Evolutionary conservation across 2,329 filamentous ascomycete genomes (phyloP), one percentile per base, ranked within the genome.

Genomic region (Ceratocystis lukuohia): DNA sequence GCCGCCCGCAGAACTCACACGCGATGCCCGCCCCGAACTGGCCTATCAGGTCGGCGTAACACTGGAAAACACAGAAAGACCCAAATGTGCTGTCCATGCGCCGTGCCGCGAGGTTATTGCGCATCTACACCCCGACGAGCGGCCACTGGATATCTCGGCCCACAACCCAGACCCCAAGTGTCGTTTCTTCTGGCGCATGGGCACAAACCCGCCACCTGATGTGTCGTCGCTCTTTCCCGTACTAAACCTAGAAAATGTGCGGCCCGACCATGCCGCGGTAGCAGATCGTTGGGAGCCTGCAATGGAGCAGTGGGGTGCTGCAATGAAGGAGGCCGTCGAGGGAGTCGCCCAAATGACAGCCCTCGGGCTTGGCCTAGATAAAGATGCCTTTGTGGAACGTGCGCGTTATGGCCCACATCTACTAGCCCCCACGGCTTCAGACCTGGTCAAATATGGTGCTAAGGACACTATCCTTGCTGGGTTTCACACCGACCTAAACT

Each of bases 401-500:
- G 82, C 79, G 30, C 76, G 77, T 69, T 84, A 84, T 69, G 82
- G 82, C n/a, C 82, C 83, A 2, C 83, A 85, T 70, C 79, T 85
- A 59, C 80, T 85, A 17, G 83, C 83, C 0, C 83, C 83, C 0
- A 85, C 83, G 1, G 82, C 83, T 0, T 84, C 82, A 0, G 81
- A 85, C 71, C 78, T 85, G 12, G 65, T 69, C 12, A 82, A 79
- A 67, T 83, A 84, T 74, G 80, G 80, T 61, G 61, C 73, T 2
- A 75, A 77, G 63, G 78, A 84, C 75, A 85, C 82, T 62, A 84
- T 85, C 71, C 79, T 85, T 17, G 83, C 83, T 17, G 83, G 83
- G 48, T 85, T 85, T 76, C 83, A 85, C 73, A 85, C 83, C 0
- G 83, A 85, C 71, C 80, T 85, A 67, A 85, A 85, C 77, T 85